Base-by-base conservation (phyloP, 2,329 filamentous ascomycete species). In the Colletotrichum sp. region DNA sequence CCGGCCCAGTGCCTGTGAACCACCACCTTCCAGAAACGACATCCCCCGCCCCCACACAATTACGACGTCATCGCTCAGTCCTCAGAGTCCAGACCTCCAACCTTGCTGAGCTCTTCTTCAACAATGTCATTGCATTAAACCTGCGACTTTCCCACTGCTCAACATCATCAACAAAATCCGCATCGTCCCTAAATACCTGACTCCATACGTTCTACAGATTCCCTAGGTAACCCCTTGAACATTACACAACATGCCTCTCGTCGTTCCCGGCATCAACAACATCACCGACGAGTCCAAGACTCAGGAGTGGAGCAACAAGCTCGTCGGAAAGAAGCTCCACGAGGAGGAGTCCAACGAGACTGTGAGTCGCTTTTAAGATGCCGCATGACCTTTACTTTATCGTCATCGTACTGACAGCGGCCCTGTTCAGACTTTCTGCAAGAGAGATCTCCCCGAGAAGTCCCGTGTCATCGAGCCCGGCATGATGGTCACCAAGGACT, bases 301-400 rank as follows among this genome's bases (percentile, higher is more conserved):
- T 43, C 86, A 91, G 75, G 87, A 91, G 80, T 93, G 92, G 92
- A 85, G 85, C 78, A 89, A 88, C 83, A 92, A 92, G 86, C 86
- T 93, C 6, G 88, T 91, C 61, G 92, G 92, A 81, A 93, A 93
- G 90, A 93, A 87, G 64, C 83, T 93, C 14, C 87, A 87, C 13
- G 91, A 92, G 1, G 80, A 84, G 18, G 82, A 83, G 21, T 87
- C 87, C 70, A 89, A 85, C 78, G 90, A 90, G 81, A 90, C 87
- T 10, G 92, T 93, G 83, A 71, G 88, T 79, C 28, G 8, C n/a
- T n/a, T 34, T 43, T n/a, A 39, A 39, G 13, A 21, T 57, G 4
- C 12, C 9, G 18, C 16, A 16, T n/a, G 21, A 14, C 18, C 28
- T 61, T 16, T 61, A 43, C 18, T n/a, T 4, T 7, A 6, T 24